Base-by-base conservation (phyloP, 2,329 filamentous ascomycete species). In the Raffaelea arxii region DNA sequence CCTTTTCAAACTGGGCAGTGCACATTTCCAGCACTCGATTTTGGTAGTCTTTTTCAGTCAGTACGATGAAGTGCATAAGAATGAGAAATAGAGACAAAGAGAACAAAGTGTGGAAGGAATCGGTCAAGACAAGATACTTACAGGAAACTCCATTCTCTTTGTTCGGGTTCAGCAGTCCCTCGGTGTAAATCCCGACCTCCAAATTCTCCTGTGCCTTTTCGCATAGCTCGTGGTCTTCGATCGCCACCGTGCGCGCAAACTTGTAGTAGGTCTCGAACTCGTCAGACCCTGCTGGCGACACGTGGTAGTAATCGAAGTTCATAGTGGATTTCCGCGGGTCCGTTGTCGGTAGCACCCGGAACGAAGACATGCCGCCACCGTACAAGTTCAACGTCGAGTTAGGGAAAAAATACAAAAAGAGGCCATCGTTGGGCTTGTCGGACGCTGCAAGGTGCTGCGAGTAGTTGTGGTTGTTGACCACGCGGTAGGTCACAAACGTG, bases 241-340 rank as follows among this genome's bases (percentile, higher is more conserved):
- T 38, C 9, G 46, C 46, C 36, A 47, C 46, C 2, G 35, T 44
- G n/a, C 46, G 46, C 3, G 46, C 46, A 27, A 47, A 44, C 10
- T 35, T 21, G 23, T 21, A 47, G 36, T 47, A 47, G 18, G 25
- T 18, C 22, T 44, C 36, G 11, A 47, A 47, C 2, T 32, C 41
- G 14, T 40, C 36, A 6, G 46, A 44, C 10, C 27, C 41, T 2
- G 19, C 36, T 3, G 46, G 25, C 6, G 19, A 10, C 22, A 24
- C 14, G 27, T 47, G 46, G 22, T 47, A 43, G 25, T 47, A 47
- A 36, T 47, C 46, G 41, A 47, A 47, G 35, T 47, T 41, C 41
- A 47, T 41, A 0, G 12, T 40, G 6, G 36, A 30, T 14, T 19
- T 25, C 10, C 21, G 2, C 6, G 46, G 46, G 19, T 44, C 36